Conservation (phyloP, 352 stramenopile species). For the Thraustochytrium sp. region DNA sequence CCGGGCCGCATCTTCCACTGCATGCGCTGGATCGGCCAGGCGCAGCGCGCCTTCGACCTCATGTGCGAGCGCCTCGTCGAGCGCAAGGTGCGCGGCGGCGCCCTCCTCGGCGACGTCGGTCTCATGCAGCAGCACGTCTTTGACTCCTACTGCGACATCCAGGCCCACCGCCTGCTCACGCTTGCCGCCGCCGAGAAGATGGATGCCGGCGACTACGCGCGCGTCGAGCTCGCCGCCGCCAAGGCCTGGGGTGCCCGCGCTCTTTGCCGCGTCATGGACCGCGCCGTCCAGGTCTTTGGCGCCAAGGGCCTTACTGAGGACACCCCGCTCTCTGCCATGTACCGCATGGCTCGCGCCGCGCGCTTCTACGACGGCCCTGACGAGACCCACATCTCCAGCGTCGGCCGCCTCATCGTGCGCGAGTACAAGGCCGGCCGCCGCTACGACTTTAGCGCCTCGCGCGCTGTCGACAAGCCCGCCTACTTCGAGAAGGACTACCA, state of each 20-base stretch:
- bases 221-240: slow-evolving; percentile 28
- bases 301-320: slow-evolving; percentile 79
- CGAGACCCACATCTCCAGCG: slow-evolving; percentile 81
- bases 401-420: slow-evolving; percentile 21
- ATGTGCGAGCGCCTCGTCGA: slow-evolving; percentile 56
- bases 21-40: slow-evolving; percentile 88
- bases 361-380: slow-evolving; percentile 91
- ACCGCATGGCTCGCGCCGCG: slow-evolving; percentile 77
- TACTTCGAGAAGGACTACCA: neutral
- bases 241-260: slow-evolving; percentile 33
- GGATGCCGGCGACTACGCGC: slow-evolving; percentile 54
- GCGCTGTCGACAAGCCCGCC: neutral
- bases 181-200: slow-evolving; percentile 80
- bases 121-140: slow-evolving; percentile 41
- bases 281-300: slow-evolving; percentile 72
- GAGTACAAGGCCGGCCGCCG: slow-evolving; percentile 3
- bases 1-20: slow-evolving; percentile 93
- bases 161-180: slow-evolving; percentile 60
- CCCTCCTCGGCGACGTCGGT: neutral
- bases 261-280: slow-evolving; percentile 71
- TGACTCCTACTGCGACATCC: slow-evolving; percentile 41
- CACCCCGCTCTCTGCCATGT: slow-evolving; percentile 82
- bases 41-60: slow-evolving; percentile 73
- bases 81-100: slow-evolving; percentile 40
- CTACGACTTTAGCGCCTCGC: slow-evolving; percentile 35